A percentile compares a stretch with the other conserved stretches of the same genome.
Evolutionary conservation across 495 filamentous ascomycete species (phyloP).

Genomic region (Penicillium chermesinum): DNA sequence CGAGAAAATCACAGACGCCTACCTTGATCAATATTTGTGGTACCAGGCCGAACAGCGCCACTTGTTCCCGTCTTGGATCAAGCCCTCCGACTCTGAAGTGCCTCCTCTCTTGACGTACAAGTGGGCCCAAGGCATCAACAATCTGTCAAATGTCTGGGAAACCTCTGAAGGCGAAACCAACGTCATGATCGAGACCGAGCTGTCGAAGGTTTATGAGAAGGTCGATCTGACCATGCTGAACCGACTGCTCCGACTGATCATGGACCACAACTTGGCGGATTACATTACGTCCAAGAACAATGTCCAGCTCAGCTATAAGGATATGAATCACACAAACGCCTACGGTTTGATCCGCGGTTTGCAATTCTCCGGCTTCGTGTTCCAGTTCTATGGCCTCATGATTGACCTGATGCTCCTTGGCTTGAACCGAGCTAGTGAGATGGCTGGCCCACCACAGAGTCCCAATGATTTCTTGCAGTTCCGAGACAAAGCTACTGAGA

Average conservation of each 20-base stretch:
- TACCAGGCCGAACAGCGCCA: conserved; percentile 98
- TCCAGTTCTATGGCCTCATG: conserved; percentile 97
- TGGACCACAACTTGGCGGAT: conserved; percentile 99
- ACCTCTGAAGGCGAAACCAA: conserved; percentile 94
- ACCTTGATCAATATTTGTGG: conserved; percentile 98
- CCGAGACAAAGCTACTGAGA: conserved; percentile 83
- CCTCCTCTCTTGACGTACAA: conserved; percentile 97
- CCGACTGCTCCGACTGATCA: conserved; percentile 86
- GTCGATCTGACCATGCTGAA: conserved; percentile 96
- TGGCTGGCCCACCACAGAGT: conserved; percentile 91
- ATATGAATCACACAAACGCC: conserved; percentile 99
- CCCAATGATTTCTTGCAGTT: conserved; percentile 99
- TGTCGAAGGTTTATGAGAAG: conserved; percentile 99
- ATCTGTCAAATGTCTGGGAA: conserved; percentile 96
- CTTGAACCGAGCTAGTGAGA: conserved; percentile 89
- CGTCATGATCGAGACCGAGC: conserved; percentile 96
- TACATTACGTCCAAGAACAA: conserved; percentile 99
- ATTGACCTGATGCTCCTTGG: conserved; percentile 92
- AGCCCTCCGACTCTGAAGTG: conserved; percentile 97
- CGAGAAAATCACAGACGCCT: conserved; percentile 99
- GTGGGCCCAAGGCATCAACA: conserved; percentile 99
- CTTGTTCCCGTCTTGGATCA: conserved; percentile 98
- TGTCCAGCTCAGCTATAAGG: conserved; percentile 98
- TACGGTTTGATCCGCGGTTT: conserved; percentile 97
- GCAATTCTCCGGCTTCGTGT: conserved; percentile 97